These are phyloP conservation scores for Pisolithus albus DNA, from an alignment of 768 basidiomycete genomes.

Conservation along the genomic window DNA sequence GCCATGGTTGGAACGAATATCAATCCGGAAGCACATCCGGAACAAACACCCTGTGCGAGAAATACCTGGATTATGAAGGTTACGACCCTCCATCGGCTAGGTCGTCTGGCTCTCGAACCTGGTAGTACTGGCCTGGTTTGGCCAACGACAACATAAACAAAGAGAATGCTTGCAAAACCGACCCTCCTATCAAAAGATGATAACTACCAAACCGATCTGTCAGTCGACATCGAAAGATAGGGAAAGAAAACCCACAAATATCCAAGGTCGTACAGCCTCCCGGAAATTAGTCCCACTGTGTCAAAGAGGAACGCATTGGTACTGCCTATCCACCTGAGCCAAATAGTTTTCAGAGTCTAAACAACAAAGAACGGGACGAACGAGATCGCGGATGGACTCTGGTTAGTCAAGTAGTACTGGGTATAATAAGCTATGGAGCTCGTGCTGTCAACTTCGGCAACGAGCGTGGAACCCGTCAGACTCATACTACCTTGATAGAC, in stretches of 20 bases:
- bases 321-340: background rate
- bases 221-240: background rate
- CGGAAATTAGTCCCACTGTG: background rate
- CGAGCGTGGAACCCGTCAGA: no score
- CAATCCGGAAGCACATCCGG: conserved; percentile 42
- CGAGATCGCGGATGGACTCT: background rate
- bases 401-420: no score
- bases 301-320: background rate
- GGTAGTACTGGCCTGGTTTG: conserved; percentile 36
- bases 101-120: conserved; percentile 23
- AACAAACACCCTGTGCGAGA: conserved; percentile 41
- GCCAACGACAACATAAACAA: conserved; percentile 42
- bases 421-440: no score
- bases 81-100: background rate
- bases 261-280: background rate
- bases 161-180: conserved; percentile 35
- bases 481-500: no score
- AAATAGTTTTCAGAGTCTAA: background rate
- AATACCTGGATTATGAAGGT: conserved; percentile 31
- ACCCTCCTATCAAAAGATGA: conserved; percentile 38
- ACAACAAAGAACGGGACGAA: background rate
- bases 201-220: conserved; percentile 25
- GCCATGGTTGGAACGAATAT: conserved; percentile 39
- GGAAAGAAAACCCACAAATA: background rate
- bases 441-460: no score